Conservation (phyloP, 108 stramenopile species). For the Asterionellopsis glacialis region DNA sequence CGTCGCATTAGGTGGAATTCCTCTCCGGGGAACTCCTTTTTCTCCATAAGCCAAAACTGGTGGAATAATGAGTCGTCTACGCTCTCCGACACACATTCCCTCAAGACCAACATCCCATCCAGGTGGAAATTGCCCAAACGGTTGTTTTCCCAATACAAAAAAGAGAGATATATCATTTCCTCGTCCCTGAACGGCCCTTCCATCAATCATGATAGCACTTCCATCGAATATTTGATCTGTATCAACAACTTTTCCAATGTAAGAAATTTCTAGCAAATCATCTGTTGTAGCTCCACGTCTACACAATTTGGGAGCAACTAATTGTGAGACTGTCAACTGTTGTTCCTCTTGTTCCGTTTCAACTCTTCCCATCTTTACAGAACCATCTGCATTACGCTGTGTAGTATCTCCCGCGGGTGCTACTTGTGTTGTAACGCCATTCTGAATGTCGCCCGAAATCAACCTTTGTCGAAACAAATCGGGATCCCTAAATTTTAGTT, state of each 20-base stretch:
- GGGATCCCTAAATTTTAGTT: slow-evolving; percentile 68
- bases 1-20: slow-evolving; percentile 81
- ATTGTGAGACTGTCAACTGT: slow-evolving; percentile 57
- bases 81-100: slow-evolving; percentile 70
- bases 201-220: slow-evolving; percentile 71
- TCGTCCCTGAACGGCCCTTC: slow-evolving; percentile 67
- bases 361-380: slow-evolving; percentile 29
- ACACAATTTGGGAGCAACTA: slow-evolving; percentile 74
- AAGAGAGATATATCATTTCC: slow-evolving; percentile 78
- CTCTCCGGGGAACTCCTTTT: slow-evolving; percentile 62
- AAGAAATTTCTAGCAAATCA: slow-evolving; percentile 79
- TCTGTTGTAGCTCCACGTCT: slow-evolving; percentile 54
- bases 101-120: slow-evolving; percentile 83
- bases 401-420: slow-evolving; percentile 78
- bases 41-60: slow-evolving; percentile 77
- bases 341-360: slow-evolving; percentile 63
- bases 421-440: slow-evolving; percentile 58
- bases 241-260: slow-evolving; percentile 65
- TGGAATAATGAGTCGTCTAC: slow-evolving; percentile 70
- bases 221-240: slow-evolving; percentile 79
- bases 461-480: slow-evolving; percentile 43
- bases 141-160: slow-evolving; percentile 86
- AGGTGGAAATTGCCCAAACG: slow-evolving; percentile 84
- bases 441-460: background rate
- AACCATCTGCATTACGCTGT: slow-evolving; percentile 61